Evolutionary conservation across 257 asterid genomes (phyloP), one percentile per base, ranked within the genome.

Genomic region (Primulina tabacum): DNA sequence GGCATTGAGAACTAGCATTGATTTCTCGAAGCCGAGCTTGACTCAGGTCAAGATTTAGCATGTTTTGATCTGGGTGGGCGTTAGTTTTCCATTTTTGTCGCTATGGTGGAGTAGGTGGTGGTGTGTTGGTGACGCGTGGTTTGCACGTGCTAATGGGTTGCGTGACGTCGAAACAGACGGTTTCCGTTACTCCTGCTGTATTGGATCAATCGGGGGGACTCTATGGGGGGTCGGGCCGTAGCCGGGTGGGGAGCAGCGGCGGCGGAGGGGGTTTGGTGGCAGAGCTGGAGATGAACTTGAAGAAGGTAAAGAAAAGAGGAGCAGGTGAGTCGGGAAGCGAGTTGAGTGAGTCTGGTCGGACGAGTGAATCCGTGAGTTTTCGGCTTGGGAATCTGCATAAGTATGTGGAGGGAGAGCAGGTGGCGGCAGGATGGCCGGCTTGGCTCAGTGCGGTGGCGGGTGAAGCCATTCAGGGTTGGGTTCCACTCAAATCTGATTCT

Each of bases 361-460:
- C 84, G 84, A 92, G 97, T 62, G 93, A 82, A 69, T 89, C 95
- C 4, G 94, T 90, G 80, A 94, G 99, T 72, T 91, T 91, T 71
- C 77, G 97, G 80, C 81, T 93, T 18, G 97, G 94, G 81, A 87
- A 93, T 67, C 70, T 93, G 83, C 89, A 83, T 60, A 94, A 81
- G 86, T 86, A 84, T 66, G 87, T 81, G 57, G 98, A 85, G 64
- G 92, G 95, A 35, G 98, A 89, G 72, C 96, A 87, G 84, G 98
- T 81, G 77, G 96, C 98, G 40, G 96, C 96, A 24, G 98, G 98
- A 5, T 92, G 98, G 98, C 98, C 96, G 68, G 87, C 89, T 78
- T 92, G 98, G 98, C 92, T 92, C 73, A 86, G 85, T 79, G 94
- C 92, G 75, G 96, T 92, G 68, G 98, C 98, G 60, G 89, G 94